These are phyloP conservation scores for Podospora bellae-mahoneyi DNA, from an alignment of 495 filamentous ascomycete genomes.

Conservation along the genomic window DNA sequence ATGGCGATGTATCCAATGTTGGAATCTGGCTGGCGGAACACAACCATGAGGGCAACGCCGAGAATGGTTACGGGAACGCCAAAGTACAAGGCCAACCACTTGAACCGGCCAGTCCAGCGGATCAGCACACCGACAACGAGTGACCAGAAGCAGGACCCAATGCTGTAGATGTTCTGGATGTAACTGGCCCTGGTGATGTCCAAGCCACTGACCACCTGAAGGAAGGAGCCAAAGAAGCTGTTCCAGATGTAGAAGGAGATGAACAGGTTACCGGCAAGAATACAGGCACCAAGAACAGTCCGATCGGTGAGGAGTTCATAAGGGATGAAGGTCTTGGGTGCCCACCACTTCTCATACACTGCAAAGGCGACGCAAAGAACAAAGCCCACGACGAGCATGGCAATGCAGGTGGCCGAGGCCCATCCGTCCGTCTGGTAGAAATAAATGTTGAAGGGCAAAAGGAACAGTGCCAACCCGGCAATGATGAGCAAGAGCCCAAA, in stretches of 20 bases:
- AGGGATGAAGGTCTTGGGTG: conserved; percentile 57
- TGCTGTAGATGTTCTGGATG: conserved; percentile 63
- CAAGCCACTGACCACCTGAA: conserved; percentile 68
- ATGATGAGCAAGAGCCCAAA: conserved; percentile 44
- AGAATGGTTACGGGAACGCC: conserved; percentile 63
- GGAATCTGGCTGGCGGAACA: conserved; percentile 39
- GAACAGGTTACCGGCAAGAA: conserved; percentile 53
- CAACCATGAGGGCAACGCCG: conserved; percentile 64
- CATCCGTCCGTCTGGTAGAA: conserved; percentile 45
- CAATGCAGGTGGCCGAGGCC: conserved; percentile 55
- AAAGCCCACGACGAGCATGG: conserved; percentile 49
- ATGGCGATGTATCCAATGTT: conserved; percentile 67
- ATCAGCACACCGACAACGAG: conserved; percentile 55
- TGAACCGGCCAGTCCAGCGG: conserved; percentile 54
- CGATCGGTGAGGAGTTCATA: conserved; percentile 60
- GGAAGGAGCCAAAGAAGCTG: conserved; percentile 61
- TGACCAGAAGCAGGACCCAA: conserved; percentile 63
- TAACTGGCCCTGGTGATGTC: conserved; percentile 57
- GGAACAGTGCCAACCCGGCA: conserved; percentile 41
- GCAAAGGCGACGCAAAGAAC: conserved; percentile 46
- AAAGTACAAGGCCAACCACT: conserved; percentile 60
- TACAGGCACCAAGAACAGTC: conserved; percentile 62
- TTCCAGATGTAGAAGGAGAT: conserved; percentile 69
- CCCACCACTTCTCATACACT: conserved; percentile 55
- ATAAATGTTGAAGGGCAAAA: conserved; percentile 53